These are phyloP conservation scores for Mycena crocata DNA, from an alignment of 768 basidiomycete species.

Conservation along the genomic window DNA sequence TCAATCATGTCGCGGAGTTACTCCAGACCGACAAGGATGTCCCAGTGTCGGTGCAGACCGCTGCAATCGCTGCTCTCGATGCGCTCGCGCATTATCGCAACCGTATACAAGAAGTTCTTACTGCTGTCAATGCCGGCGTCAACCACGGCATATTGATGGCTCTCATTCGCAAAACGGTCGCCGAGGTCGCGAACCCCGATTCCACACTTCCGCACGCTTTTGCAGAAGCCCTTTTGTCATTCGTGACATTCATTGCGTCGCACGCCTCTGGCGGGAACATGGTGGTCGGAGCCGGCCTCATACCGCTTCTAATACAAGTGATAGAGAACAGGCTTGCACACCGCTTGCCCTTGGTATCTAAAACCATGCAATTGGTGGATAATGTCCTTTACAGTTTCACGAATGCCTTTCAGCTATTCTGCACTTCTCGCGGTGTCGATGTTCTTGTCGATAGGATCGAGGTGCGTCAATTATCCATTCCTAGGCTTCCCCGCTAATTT, in stretches of 20 bases:
- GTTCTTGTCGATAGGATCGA: constrained; percentile 88
- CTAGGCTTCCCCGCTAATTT: constrained; percentile 30
- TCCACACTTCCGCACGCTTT: constrained; percentile 79
- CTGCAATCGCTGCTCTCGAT: constrained; percentile 91
- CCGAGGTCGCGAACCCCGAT: constrained; percentile 74
- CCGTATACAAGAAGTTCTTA: constrained; percentile 88
- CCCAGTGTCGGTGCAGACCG: constrained; percentile 79
- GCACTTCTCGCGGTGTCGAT: constrained; percentile 85
- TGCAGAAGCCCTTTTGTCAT: constrained; percentile 85
- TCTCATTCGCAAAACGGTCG: constrained; percentile 83
- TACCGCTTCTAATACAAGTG: constrained; percentile 90
- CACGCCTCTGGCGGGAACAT: constrained; percentile 90
- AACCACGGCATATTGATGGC: constrained; percentile 96
- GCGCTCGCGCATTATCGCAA: constrained; percentile 87
- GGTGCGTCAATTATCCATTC: constrained; percentile 57
- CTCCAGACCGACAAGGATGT: constrained; percentile 84
- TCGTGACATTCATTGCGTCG: constrained; percentile 89
- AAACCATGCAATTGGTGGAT: constrained; percentile 92
- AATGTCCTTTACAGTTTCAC: constrained; percentile 91
- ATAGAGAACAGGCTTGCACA: constrained; percentile 81
- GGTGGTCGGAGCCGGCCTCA: constrained; percentile 93
- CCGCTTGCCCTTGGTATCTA: constrained; percentile 83
- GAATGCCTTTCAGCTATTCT: constrained; percentile 90
- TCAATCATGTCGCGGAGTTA: constrained; percentile 89
- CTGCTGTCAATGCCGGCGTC: constrained; percentile 93